Base-by-base conservation (phyloP, 148 eudicot genomes). In the Camellia granthamiana region DNA sequence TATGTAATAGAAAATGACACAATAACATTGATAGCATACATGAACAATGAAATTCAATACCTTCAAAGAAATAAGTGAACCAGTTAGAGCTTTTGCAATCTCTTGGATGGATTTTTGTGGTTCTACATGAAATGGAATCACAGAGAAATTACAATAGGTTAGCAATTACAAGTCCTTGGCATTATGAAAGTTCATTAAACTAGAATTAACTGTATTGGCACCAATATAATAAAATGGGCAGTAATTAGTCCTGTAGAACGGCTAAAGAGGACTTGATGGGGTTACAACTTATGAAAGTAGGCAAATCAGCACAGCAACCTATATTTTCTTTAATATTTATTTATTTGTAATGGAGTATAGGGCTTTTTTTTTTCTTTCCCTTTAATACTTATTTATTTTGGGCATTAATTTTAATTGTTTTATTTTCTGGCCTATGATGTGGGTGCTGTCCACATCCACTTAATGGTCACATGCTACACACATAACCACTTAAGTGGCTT, bases 51-150 rank as follows among this genome's bases (percentile, higher is more conserved):
- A 78, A 59, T 58, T 30, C 10, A 69, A 77, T 87, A 95, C 99
- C 99, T 95, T 95, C 85, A 93, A 81, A 56, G 87, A 84, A 75
- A 95, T 82, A 77, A 82, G 77, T 69, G 95, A 91, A 77, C 99
- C 97, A 23, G 82, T 74, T 72, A 95, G 89, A 79, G 87, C 86
- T 86, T 84, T 91, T 74, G 97, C 99, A 81, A 92, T 88, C 84
- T 92, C 90, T 82, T 89, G 97, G 81, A 92, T 93, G 62, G 88
- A 51, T 83, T 90, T 92, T 9, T 83, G 72, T 49, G 97, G 95
- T 79, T 92, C 99, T 95, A 84, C 90, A 88, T 59, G 54, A 79
- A 78, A 77, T 47, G 56, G 58, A 55, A 85, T 41, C 78, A 81
- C 2, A 77, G 42, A 63, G 51, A 81, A 55, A 75, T 67, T 4